Base-by-base conservation (phyloP, 257 asterid species). In the Petunia axillaris region DNA sequence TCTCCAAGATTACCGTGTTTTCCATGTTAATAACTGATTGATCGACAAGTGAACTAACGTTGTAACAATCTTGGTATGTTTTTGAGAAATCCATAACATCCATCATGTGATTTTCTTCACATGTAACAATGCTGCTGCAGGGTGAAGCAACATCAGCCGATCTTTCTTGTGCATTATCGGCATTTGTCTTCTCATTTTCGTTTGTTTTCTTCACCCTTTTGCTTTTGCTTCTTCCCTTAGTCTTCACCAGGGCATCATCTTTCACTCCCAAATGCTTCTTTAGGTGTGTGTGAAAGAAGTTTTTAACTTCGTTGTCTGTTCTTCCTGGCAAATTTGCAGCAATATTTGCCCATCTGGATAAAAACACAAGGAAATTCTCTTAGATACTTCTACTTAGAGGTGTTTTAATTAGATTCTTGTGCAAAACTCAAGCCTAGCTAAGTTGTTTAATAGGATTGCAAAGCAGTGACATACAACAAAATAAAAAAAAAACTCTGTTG, bases 281-380 rank as follows among this genome's bases (percentile, higher is more conserved):
- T 57, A 76, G 39, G 82, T 73, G 64, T 14, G 79, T 37, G 80
- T 73, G 79, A 63, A 40, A 80, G 36, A 80, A 80, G 55, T 80
- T 80, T 44, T 80, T 80, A 40, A 80, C 64, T 59, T 60, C 64
- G 50, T 71, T 71, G 36, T 80, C 83, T 36, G 83, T 80, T 74
- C 83, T 67, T 37, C 83, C 80, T 2, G 83, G 75, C 41, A 81
- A 48, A n/a, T 38, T 59, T 38, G 71, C 57, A 0, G 83, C 83
- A 3, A 80, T 73, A n/a, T 54, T 48, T 43, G 83, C 71, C 83
- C 83, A 80, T 40, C 80, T 80, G 38, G 3, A 38, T 10, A 67
- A 4, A 9, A 46, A 25, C 14, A 44, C 40, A 25, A 25, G 7
- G 4, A 54, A 35, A 10, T 44, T 41, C 15, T 59, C 40, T 39